Conservation (phyloP, 495 filamentous ascomycete genomes). For the Penicillium canariense region DNA sequence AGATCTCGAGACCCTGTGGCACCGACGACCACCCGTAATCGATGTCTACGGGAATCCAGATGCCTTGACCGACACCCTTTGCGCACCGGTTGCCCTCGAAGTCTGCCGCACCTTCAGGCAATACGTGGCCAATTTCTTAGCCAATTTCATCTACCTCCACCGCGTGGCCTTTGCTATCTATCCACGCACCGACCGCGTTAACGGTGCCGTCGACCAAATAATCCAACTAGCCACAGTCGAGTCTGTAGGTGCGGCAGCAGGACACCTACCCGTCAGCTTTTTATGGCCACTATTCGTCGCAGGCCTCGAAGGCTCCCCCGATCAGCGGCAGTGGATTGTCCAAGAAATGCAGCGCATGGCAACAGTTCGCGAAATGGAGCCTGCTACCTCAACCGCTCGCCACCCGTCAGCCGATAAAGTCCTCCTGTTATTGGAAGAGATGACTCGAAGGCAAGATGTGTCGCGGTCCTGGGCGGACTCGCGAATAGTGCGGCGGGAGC, state of each 20-base stretch:
- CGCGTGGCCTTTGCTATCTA: constrained; percentile 45
- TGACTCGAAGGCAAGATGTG: constrained; percentile 40
- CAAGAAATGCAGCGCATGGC: constrained; percentile 39
- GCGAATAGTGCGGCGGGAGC: constrained; percentile 34
- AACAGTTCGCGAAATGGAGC: neutral
- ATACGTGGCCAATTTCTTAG: constrained; percentile 41
- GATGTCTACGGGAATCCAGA: constrained; percentile 34
- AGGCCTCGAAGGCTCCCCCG: constrained; percentile 33
- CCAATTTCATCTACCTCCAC: constrained; percentile 43
- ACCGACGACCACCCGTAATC: constrained; percentile 33
- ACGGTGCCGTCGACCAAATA: constrained; percentile 40
- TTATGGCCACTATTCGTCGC: constrained; percentile 42
- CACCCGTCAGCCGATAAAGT: constrained; percentile 37
- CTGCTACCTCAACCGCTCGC: constrained; percentile 7
- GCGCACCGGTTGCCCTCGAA: constrained; percentile 24
- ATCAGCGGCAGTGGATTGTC: constrained; percentile 38
- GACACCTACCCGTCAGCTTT: constrained; percentile 33
- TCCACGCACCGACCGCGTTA: constrained; percentile 41
- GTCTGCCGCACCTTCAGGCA: constrained; percentile 38
- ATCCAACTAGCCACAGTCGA: constrained; percentile 39
- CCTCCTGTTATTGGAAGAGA: constrained; percentile 36
- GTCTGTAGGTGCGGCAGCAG: constrained; percentile 9
- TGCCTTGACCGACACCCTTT: constrained; percentile 26
- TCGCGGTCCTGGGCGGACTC: constrained; percentile 43
- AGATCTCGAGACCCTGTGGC: constrained; percentile 41